Evolutionary conservation across 73 alveolate genomes (phyloP).

Genomic region (Stentor roeselii): DNA sequence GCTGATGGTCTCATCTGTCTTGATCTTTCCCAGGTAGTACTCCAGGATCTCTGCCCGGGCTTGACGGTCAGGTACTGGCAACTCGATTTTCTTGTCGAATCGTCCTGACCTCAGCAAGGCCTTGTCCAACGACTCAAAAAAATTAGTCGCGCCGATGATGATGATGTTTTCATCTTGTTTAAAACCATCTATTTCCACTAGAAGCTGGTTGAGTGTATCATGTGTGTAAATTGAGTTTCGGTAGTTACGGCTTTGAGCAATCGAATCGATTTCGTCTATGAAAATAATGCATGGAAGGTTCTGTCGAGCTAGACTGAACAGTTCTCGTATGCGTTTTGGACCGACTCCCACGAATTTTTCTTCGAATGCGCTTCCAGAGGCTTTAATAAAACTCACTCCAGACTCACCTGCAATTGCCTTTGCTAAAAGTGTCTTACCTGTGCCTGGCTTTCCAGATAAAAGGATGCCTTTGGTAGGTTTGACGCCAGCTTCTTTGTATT

Average conservation of each 20-base stretch:
- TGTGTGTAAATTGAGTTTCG: constrained; percentile 33
- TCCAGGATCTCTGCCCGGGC: constrained; percentile 68
- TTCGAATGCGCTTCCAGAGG: constrained; percentile 87
- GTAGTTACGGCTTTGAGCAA: constrained; percentile 66
- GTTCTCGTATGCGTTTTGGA: constrained; percentile 87
- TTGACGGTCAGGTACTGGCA: constrained; percentile 66
- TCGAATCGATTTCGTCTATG: constrained; percentile 91
- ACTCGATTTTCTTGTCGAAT: constrained; percentile 79
- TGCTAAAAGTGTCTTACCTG: constrained; percentile 94
- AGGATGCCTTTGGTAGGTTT: constrained; percentile 73
- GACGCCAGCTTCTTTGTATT: constrained; percentile 56
- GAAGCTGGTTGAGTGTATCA: constrained; percentile 50
- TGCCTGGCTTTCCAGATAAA: constrained; percentile 83
- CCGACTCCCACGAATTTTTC: constrained; percentile 93
- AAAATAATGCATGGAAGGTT: constrained; percentile 82
- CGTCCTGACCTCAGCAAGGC: constrained; percentile 95
- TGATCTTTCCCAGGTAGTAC: constrained; percentile 48
- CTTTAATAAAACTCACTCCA: constrained; percentile 62
- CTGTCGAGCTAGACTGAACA: constrained; percentile 79
- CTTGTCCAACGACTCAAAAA: constrained; percentile 67
- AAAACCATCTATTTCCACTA: constrained; percentile 92
- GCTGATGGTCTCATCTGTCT: neutral
- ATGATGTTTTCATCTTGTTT: constrained; percentile 65
- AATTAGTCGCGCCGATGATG: constrained; percentile 90
- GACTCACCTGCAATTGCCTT: constrained; percentile 94